Evolutionary conservation across 1,139 yeast genomes (phyloP).

Genomic region (Pichia sp.): DNA sequence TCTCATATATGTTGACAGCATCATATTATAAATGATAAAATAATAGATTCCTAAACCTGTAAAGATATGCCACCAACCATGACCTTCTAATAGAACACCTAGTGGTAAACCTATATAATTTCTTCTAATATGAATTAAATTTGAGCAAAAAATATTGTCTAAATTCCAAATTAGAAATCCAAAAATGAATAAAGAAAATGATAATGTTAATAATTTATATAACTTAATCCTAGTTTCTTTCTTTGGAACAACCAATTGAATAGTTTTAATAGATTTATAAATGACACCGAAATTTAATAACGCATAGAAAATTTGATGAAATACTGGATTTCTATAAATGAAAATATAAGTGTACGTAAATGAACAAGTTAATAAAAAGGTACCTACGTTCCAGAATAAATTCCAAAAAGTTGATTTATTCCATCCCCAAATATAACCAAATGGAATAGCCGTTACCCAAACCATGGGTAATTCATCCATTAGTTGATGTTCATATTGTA

Average conservation of each 20-base stretch:
- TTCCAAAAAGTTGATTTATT: conserved; percentile 35
- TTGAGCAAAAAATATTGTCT: conserved; percentile 75
- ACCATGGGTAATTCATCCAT: conserved; percentile 97
- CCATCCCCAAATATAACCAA: conserved; percentile 82
- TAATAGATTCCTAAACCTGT: conserved; percentile 62
- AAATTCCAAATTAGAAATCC: conserved; percentile 84
- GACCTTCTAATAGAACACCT: conserved; percentile 84
- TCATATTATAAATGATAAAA: conserved; percentile 30
- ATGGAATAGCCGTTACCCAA: conserved; percentile 92
- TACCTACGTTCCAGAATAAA: conserved; percentile 31
- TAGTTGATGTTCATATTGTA: conserved; percentile 78
- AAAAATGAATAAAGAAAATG: conserved; percentile 41
- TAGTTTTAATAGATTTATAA: conserved; percentile 24
- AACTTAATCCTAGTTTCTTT: conserved; percentile 15
- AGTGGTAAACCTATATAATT: conserved; percentile 72
- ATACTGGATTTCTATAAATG: conserved; percentile 69
- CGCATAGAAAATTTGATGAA: conserved; percentile 80
- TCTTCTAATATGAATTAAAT: conserved; percentile 59
- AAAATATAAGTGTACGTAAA: conserved; percentile 60
- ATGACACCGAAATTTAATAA: conserved; percentile 42
- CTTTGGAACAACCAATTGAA: conserved; percentile 20
- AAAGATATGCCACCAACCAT: conserved; percentile 96
- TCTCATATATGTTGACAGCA: conserved; percentile 28
- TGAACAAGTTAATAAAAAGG: conserved; percentile 48
- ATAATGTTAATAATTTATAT: conserved; percentile 24